phyloP scores from a whole-genome alignment of 2,329 filamentous ascomycete species.

The Phoma sp. region DNA sequence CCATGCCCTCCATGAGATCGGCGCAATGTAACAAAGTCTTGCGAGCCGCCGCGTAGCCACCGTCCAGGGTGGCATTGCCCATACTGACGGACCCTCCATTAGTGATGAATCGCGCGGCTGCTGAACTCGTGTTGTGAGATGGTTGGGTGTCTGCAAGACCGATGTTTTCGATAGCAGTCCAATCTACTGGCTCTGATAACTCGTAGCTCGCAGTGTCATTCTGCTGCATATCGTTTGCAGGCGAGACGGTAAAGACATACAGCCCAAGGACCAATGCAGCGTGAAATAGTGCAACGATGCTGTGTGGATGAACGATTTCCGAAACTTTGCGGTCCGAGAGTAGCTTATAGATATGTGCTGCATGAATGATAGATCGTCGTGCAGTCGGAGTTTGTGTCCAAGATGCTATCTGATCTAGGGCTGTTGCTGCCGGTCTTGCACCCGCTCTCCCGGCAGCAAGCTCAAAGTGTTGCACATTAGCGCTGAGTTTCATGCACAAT shows the following conservation, averaged over 20 bases:
- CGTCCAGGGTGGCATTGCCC: conserved; percentile 55
- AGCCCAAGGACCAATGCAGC: conserved; percentile 59
- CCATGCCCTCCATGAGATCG: conserved; percentile 59
- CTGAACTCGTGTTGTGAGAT: conserved; percentile 28
- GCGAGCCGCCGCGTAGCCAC: conserved; percentile 59
- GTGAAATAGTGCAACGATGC: conserved; percentile 57
- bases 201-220: conserved; percentile 49
- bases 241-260: conserved; percentile 57
- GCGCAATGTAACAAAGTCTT: conserved; percentile 60
- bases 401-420: conserved; percentile 57
- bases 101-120: conserved; percentile 53
- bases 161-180: conserved; percentile 54
- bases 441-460: conserved; percentile 59
- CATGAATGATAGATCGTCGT: conserved; percentile 58
- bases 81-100: conserved; percentile 57
- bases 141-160: conserved; percentile 50
- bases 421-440: conserved; percentile 54
- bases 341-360: conserved; percentile 59
- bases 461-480: conserved; percentile 60
- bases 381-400: conserved; percentile 60
- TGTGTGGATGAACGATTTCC: conserved; percentile 59
- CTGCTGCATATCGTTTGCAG: conserved; percentile 29
- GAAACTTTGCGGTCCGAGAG: conserved; percentile 60
- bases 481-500: conserved; percentile 59
- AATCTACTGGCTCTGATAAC: conserved; percentile 58